Conservation (phyloP, 768 basidiomycete species). For the Austroboletus eburneus region DNA sequence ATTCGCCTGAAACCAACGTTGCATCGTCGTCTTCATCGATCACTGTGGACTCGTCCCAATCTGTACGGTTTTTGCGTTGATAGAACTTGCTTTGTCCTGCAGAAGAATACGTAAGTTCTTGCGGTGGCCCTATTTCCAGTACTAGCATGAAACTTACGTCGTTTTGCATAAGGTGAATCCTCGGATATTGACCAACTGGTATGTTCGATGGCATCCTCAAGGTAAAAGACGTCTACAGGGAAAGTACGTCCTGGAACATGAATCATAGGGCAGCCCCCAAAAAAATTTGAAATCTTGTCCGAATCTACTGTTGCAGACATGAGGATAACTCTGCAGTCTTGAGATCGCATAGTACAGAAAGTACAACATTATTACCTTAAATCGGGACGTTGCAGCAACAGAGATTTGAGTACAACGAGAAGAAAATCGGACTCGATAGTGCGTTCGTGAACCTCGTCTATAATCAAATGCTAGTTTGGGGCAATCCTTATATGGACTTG, state of each 20-base stretch:
- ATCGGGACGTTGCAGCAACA: slow-evolving; percentile 71
- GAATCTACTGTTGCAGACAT: slow-evolving; percentile 98
- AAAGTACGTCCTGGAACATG: slow-evolving; percentile 93
- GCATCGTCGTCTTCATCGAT: slow-evolving; percentile 67
- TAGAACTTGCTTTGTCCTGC: slow-evolving; percentile 63
- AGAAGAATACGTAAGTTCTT: slow-evolving; percentile 1
- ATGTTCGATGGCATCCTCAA: slow-evolving; percentile 89
- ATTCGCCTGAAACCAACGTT: slow-evolving; percentile 17
- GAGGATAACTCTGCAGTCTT: slow-evolving; percentile 64
- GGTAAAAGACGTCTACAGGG: slow-evolving; percentile 79
- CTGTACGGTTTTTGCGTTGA: slow-evolving; percentile 54
- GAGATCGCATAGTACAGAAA: slow-evolving; percentile 2
- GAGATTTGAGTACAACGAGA: slow-evolving; percentile 84
- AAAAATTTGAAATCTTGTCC: slow-evolving; percentile 83
- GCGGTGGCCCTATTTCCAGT: background rate
- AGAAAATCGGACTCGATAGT: slow-evolving; percentile 98
- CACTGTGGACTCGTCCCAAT: slow-evolving; percentile 76
- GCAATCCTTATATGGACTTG: background rate
- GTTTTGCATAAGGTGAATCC: slow-evolving; percentile 74
- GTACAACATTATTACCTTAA: slow-evolving; percentile 59
- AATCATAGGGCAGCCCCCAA: slow-evolving; percentile 80
- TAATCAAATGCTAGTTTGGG: slow-evolving; percentile 73
- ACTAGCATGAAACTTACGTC: slow-evolving; percentile 43
- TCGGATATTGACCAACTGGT: slow-evolving; percentile 77
- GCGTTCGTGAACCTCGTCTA: slow-evolving; percentile 98